These are phyloP conservation scores for Mycena venus DNA, from an alignment of 768 basidiomycete genomes.

Conservation along the genomic window DNA sequence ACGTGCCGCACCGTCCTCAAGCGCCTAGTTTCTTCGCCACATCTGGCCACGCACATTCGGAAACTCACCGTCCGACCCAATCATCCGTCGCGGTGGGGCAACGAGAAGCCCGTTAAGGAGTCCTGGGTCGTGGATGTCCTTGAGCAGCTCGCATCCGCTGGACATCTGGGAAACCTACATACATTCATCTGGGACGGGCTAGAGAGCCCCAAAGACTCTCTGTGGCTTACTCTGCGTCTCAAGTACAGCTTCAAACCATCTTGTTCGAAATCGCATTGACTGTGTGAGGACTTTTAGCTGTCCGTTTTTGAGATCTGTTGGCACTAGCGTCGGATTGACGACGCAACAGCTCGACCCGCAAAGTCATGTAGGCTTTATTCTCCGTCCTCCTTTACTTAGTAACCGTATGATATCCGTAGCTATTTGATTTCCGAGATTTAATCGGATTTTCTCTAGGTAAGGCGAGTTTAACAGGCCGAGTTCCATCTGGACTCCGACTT, in stretches of 20 bases:
- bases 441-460: slow-evolving; percentile 30
- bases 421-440: slow-evolving; percentile 32
- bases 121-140: slow-evolving; percentile 19
- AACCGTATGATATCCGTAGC: slow-evolving; percentile 5
- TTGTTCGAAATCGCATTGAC: not conserved
- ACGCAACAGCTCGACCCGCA: slow-evolving; percentile 27
- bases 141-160: slow-evolving; percentile 22
- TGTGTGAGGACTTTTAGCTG: slow-evolving; percentile 26
- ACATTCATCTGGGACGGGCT: slow-evolving; percentile 36
- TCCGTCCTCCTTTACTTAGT: not conserved
- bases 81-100: slow-evolving; percentile 24
- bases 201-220: slow-evolving; percentile 32
- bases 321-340: slow-evolving; percentile 33
- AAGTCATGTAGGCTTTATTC: slow-evolving; percentile 23
- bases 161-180: slow-evolving; percentile 20
- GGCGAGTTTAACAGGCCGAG: not conserved
- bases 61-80: slow-evolving; percentile 25
- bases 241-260: slow-evolving; percentile 7
- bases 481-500: too few species aligned
- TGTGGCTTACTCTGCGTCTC: slow-evolving; percentile 33
- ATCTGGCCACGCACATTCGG: slow-evolving; percentile 2
- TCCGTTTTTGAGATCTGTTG: slow-evolving; percentile 29
- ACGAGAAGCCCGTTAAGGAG: slow-evolving; percentile 26
- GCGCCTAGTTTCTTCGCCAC: slow-evolving; percentile 10
- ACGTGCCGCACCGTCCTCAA: slow-evolving; percentile 15